A percentile compares a stretch with the other conserved stretches of the same genome.
phyloP scores from a whole-genome alignment of 805 yeast species.

The Saturnispora besseyi region DNA sequence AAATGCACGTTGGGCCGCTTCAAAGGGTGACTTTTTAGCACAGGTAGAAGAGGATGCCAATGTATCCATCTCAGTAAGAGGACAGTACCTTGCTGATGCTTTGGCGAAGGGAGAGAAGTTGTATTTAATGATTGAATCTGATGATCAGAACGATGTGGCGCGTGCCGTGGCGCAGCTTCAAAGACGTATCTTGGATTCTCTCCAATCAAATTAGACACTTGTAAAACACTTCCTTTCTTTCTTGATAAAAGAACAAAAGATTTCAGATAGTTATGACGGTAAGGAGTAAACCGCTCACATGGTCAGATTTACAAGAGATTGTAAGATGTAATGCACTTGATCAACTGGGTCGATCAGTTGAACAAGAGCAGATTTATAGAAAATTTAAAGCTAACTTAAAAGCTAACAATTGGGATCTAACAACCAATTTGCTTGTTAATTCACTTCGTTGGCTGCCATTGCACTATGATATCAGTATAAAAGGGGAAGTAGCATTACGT shows the following conservation, averaged over 20 bases:
- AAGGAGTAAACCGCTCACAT: constrained; percentile 32
- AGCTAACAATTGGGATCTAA: constrained; percentile 31
- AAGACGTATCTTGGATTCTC: constrained; percentile 3
- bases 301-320: constrained; percentile 35
- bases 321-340: constrained; percentile 37
- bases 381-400: constrained; percentile 36
- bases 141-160: constrained; percentile 46
- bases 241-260: not conserved
- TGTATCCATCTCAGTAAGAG: constrained; percentile 74
- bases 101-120: constrained; percentile 60
- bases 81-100: constrained; percentile 54
- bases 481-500: constrained; percentile 6
- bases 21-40: constrained; percentile 54
- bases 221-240: not conserved
- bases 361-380: constrained; percentile 35
- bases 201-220: not conserved
- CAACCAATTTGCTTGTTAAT: constrained; percentile 38
- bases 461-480: constrained; percentile 13
- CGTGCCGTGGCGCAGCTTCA: constrained; percentile 40
- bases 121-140: constrained; percentile 70
- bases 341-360: constrained; percentile 39
- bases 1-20: constrained; percentile 66
- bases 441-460: constrained; percentile 43
- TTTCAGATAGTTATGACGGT: constrained; percentile 10
- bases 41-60: constrained; percentile 63